These are phyloP conservation scores for Aspergillus calidoustus DNA, from an alignment of 2,329 filamentous ascomycete genomes.

Conservation along the genomic window DNA sequence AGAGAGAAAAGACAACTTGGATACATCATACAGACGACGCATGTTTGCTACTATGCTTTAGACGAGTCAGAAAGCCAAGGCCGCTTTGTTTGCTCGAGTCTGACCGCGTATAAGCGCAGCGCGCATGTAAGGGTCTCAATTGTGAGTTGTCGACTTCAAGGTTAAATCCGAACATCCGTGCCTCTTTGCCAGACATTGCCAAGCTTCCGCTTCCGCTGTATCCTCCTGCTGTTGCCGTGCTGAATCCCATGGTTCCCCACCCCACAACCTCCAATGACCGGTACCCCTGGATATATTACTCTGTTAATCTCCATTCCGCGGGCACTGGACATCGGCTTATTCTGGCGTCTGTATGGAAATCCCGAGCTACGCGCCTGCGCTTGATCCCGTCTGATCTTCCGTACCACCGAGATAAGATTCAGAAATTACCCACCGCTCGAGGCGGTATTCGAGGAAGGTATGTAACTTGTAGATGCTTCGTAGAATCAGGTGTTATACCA, in stretches of 20 bases:
- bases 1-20: neutral
- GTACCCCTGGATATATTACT: neutral
- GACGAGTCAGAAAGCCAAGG: neutral
- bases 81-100: neutral
- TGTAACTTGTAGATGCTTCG: neutral
- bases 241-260: neutral
- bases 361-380: neutral
- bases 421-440: conserved; percentile 8
- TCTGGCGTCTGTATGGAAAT: neutral
- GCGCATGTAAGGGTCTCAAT: neutral
- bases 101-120: neutral
- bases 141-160: neutral
- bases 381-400: neutral
- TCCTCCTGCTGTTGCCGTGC: neutral
- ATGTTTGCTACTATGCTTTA: too few relatives aligned
- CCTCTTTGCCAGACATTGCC: neutral
- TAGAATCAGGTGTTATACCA: neutral
- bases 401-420: neutral
- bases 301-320: conserved; percentile 20
- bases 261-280: neutral
- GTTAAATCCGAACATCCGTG: neutral
- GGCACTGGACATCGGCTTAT: conserved; percentile 23
- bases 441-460: neutral
- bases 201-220: neutral
- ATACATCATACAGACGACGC: too few relatives aligned